A percentile compares a stretch with the other conserved stretches of the same genome.
Conservation (phyloP, 148 eudicot genomes). For the Camellia lanceoleosa region DNA sequence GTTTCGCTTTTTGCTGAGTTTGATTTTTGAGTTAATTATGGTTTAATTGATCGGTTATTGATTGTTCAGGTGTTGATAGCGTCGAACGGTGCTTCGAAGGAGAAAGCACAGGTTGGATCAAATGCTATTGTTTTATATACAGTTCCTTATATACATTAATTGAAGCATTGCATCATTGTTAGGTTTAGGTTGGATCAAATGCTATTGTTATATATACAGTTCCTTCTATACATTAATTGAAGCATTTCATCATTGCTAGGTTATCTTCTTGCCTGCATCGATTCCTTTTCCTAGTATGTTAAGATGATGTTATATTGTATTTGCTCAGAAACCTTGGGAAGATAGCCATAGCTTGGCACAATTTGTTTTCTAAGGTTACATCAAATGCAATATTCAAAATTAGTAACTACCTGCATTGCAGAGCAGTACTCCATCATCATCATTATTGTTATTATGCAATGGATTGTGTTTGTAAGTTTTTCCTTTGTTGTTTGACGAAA, state of each 20-base stretch:
- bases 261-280: background rate
- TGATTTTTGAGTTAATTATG: background rate
- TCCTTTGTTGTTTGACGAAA: background rate
- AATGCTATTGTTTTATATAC: background rate
- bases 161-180: background rate
- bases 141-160: background rate
- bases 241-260: background rate
- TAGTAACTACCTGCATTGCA: background rate
- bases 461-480: background rate
- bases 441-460: background rate
- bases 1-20: background rate
- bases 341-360: background rate
- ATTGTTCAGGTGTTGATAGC: slow-evolving; percentile 49
- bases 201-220: background rate
- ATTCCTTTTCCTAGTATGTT: background rate
- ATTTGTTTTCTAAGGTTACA: background rate
- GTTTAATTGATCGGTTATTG: background rate
- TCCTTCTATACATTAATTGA: background rate
- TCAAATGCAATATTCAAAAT: background rate
- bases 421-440: background rate
- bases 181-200: slow-evolving; percentile 29
- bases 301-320: background rate
- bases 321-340: background rate
- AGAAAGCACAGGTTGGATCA: slow-evolving; percentile 46
- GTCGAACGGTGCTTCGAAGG: slow-evolving; percentile 46